A percentile compares a stretch with the other conserved stretches of the same genome.
These are phyloP conservation scores for Polychaeton citri DNA, from an alignment of 2,329 filamentous ascomycete genomes.

Conservation along the genomic window DNA sequence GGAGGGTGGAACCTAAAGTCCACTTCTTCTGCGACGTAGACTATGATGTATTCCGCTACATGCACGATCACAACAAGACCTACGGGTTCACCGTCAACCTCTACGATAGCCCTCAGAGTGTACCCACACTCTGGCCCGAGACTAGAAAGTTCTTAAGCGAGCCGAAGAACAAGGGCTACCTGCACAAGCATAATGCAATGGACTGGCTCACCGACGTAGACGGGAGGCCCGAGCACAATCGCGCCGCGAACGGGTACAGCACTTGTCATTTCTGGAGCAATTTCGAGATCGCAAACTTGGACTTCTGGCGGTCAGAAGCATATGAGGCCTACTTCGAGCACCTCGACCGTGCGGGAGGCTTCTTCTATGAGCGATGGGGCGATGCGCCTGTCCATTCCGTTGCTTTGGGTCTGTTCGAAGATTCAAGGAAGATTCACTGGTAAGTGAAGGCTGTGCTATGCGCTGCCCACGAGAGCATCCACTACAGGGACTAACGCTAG, in stretches of 20 bases:
- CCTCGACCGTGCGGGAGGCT: conserved; percentile 82
- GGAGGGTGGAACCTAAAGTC: conserved; percentile 96
- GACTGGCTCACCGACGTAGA: conserved; percentile 72
- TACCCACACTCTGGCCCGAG: conserved; percentile 88
- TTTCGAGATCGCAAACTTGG: conserved; percentile 90
- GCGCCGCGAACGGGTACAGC: conserved; percentile 79
- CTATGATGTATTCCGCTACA: conserved; percentile 96
- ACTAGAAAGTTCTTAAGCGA: conserved; percentile 72
- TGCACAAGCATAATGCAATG: conserved; percentile 74
- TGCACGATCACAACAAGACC: conserved; percentile 96
- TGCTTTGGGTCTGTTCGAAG: conserved; percentile 81
- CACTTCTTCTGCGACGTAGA: conserved; percentile 99
- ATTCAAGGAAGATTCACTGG: conserved; percentile 86
- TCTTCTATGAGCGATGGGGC: conserved; percentile 98
- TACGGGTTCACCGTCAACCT: conserved; percentile 98
- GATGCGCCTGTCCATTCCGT: conserved; percentile 96
- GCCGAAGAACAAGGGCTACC: conserved; percentile 57
- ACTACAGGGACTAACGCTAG: background rate
- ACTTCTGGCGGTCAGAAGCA: conserved; percentile 76
- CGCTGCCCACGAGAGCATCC: background rate
- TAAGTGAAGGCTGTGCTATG: conserved; percentile 32
- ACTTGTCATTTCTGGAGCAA: conserved; percentile 99
- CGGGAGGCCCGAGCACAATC: conserved; percentile 65
- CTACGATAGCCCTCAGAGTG: conserved; percentile 79
- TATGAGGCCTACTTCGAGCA: conserved; percentile 97